Conservation (phyloP, 352 stramenopile genomes). For the Globisporangium emineosum region DNA sequence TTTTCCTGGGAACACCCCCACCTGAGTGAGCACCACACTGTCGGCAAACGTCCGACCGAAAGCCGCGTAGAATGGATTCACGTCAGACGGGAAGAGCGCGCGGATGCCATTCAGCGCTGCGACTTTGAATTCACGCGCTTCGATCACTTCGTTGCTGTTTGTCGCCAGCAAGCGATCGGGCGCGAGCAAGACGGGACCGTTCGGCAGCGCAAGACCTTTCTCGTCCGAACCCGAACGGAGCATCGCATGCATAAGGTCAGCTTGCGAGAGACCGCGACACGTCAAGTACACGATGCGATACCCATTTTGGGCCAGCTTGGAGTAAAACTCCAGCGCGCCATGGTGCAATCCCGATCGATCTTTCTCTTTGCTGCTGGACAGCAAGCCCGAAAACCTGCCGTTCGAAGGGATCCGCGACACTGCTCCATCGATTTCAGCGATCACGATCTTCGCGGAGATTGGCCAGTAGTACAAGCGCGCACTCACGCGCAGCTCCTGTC, state of each 20-base stretch:
- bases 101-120: slow-evolving; percentile 58
- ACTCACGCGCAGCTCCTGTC: slow-evolving; percentile 35
- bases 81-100: slow-evolving; percentile 63
- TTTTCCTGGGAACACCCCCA: slow-evolving; percentile 75
- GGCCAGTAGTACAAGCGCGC: slow-evolving; percentile 75
- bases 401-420: slow-evolving; percentile 46
- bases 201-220: slow-evolving; percentile 39
- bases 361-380: slow-evolving; percentile 42
- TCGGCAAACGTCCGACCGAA: slow-evolving; percentile 68
- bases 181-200: slow-evolving; percentile 68
- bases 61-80: slow-evolving; percentile 82
- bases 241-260: slow-evolving; percentile 40
- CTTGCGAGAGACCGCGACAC: slow-evolving; percentile 51
- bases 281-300: slow-evolving; percentile 85
- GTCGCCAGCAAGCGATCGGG: slow-evolving; percentile 55
- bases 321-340: slow-evolving; percentile 76
- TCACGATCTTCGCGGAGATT: slow-evolving; percentile 68
- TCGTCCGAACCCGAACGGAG: slow-evolving; percentile 12
- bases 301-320: slow-evolving; percentile 57
- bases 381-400: slow-evolving; percentile 26
- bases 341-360: slow-evolving; percentile 43
- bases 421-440: slow-evolving; percentile 80
- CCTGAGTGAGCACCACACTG: slow-evolving; percentile 56
- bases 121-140: slow-evolving; percentile 65
- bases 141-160: slow-evolving; percentile 36